Evolutionary conservation across 306 rosid genomes (phyloP).

Genomic region (Elaeagnus macrophylla): DNA sequence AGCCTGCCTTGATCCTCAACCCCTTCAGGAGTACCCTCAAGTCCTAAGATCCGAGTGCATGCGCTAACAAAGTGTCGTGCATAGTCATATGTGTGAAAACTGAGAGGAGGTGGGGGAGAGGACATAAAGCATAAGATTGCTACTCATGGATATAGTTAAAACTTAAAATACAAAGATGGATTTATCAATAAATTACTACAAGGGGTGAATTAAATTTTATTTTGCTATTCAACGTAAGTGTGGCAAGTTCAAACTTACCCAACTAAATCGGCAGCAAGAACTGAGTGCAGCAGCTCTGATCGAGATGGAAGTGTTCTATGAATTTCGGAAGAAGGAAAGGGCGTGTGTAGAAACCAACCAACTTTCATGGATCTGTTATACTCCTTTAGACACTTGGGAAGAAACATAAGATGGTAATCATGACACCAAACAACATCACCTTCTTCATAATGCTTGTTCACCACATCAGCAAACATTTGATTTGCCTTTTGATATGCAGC

Average conservation of each 20-base stretch:
- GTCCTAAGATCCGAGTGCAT: slow-evolving; percentile 91
- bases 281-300: slow-evolving; percentile 77
- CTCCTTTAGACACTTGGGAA: slow-evolving; percentile 82
- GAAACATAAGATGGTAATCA: slow-evolving; percentile 95
- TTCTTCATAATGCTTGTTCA: slow-evolving; percentile 70
- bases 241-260: too few species aligned
- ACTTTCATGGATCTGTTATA: slow-evolving; percentile 73
- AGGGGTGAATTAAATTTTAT: too few species aligned
- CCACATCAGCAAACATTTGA: slow-evolving; percentile 89
- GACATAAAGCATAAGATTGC: too few species aligned
- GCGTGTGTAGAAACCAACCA: slow-evolving; percentile 98
- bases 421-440: slow-evolving; percentile 98
- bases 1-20: slow-evolving; percentile 97
- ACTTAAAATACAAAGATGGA: too few species aligned
- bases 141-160: too few species aligned
- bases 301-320: slow-evolving; percentile 89
- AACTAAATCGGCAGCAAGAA: slow-evolving; percentile 89
- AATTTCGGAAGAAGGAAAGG: slow-evolving; percentile 98
- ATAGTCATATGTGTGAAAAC: slow-evolving; percentile 95
- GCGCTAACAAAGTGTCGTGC: slow-evolving; percentile 98
- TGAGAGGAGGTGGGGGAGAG: too few species aligned
- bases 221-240: too few species aligned
- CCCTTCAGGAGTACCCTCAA: slow-evolving; percentile 96
- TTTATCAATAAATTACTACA: too few species aligned
- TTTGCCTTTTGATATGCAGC: slow-evolving; percentile 92